Evolutionary conservation across 176 grass and related monocot species (phyloP), one percentile per base, ranked within the genome.

Genomic region (Aechmea fasciata): DNA sequence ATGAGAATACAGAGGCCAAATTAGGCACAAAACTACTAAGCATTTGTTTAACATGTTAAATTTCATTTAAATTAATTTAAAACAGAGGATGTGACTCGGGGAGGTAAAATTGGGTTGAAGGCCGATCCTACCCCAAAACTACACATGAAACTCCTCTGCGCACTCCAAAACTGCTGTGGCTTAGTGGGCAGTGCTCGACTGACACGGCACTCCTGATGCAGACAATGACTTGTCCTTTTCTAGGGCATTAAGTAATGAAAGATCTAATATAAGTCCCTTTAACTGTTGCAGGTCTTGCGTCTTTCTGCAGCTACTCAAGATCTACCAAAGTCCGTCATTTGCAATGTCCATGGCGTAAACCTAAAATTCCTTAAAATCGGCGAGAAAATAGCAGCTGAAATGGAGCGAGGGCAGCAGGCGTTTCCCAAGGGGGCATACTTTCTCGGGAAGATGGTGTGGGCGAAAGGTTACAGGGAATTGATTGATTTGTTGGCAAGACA

Each of bases 371-470:
- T 96, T n/a, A 84, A 11, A 62, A 57, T 92, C 65, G 88, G 93
- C 49, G 86, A 87, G 70, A 96, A 87, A 83, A 62, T 85, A 69
- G 76, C 79, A 48, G 78, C 78, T 78, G 85, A 87, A 57, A 87
- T 67, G 74, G 74, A 85, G 72, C 55, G 47, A 48, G 88, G 85
- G 33, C 79, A 83, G 50, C 75, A 65, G 67, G 74, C 75, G 67
- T 92, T 96, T 26, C 82, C 83, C 19, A 87, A 87, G 78, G 88
- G 81, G 70, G 88, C 93, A 9, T 96, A 92, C 78, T 96, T 91
- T 73, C 84, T 91, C 63, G 88, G 93, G 70, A 96, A 96, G 77
- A 92, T 96, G 93, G 86, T 92, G 49, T 96, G 89, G 88, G 93
- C 93, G 63, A 96, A 92, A 92, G 93, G 93, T 13, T 92, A 92